These are phyloP conservation scores for Mycena albidolilacea DNA, from an alignment of 768 basidiomycete genomes.

Conservation along the genomic window DNA sequence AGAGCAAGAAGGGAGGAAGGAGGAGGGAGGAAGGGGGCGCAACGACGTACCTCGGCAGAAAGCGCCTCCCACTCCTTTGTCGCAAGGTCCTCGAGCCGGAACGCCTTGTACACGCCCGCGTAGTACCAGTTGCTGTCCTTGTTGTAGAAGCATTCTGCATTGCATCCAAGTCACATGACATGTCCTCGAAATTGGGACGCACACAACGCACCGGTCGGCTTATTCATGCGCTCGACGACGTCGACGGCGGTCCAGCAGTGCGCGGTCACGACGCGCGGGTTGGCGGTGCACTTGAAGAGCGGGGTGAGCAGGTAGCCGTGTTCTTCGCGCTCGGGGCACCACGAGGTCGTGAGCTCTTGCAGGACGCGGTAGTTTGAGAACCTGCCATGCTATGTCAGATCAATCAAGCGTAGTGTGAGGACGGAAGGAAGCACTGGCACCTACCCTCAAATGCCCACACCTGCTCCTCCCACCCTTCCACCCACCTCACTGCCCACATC, in stretches of 20 bases:
- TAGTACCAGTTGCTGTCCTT: no score
- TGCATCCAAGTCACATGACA: neutral
- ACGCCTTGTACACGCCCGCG: no score
- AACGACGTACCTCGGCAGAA: no score
- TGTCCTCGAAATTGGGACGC: neutral
- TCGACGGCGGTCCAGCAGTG: conserved; percentile 83
- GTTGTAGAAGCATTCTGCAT: no score
- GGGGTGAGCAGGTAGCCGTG: conserved; percentile 85
- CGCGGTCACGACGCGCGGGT: conserved; percentile 83
- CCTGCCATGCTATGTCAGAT: conserved; percentile 50
- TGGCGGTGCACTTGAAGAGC: conserved; percentile 83
- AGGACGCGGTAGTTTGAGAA: conserved; percentile 78
- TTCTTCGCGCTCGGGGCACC: conserved; percentile 88
- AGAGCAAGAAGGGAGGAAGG: no score
- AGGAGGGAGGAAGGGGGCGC: no score
- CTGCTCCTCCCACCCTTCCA: no score
- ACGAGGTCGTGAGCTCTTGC: conserved; percentile 76
- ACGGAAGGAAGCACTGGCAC: neutral
- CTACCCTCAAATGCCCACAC: conserved; percentile 50
- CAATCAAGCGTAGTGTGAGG: neutral
- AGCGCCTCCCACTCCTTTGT: no score
- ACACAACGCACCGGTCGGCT: conserved; percentile 68
- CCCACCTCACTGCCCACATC: no score
- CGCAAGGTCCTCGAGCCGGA: no score
- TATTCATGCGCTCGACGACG: conserved; percentile 68